A percentile compares a stretch with the other conserved stretches of the same genome.
phyloP scores from a whole-genome alignment of 805 yeast genomes.

The Nakazawaea populi region DNA sequence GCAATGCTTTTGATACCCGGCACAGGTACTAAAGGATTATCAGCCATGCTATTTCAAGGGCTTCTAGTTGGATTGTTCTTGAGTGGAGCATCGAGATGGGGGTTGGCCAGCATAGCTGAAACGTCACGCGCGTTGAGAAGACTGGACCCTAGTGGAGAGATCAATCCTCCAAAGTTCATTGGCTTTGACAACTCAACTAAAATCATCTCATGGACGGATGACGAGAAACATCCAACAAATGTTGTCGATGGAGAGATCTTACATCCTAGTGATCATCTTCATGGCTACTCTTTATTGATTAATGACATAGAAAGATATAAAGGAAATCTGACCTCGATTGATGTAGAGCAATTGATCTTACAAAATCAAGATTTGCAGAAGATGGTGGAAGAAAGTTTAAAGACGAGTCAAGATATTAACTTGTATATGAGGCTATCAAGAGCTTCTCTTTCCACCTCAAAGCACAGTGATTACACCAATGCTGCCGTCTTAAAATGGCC shows the following conservation, averaged over 20 bases:
- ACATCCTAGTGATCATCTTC: constrained; percentile 24
- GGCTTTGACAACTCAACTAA: constrained; percentile 27
- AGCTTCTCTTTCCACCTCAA: constrained; percentile 31
- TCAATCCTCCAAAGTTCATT: constrained; percentile 44
- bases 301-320: constrained; percentile 77
- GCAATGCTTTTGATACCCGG: constrained; percentile 81
- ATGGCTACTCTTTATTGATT: constrained; percentile 59
- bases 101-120: constrained; percentile 83
- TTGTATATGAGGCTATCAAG: constrained; percentile 55
- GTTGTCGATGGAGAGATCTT: constrained; percentile 20
- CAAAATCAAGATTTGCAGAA: constrained; percentile 23
- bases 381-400: constrained; percentile 26
- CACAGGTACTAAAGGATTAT: constrained; percentile 64
- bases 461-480: constrained; percentile 56
- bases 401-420: constrained; percentile 25
- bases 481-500: constrained; percentile 62
- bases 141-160: constrained; percentile 61
- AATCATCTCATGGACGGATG: constrained; percentile 30
- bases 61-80: constrained; percentile 72
- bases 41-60: constrained; percentile 79
- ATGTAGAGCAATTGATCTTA: constrained; percentile 29
- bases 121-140: constrained; percentile 61
- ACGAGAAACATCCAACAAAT: constrained; percentile 9
- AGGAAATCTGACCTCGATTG: constrained; percentile 43
- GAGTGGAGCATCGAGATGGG: constrained; percentile 91